Evolutionary conservation across 2,329 filamentous ascomycete genomes (phyloP), one percentile per base, ranked within the genome.

Genomic region (Colletotrichum godetiae): DNA sequence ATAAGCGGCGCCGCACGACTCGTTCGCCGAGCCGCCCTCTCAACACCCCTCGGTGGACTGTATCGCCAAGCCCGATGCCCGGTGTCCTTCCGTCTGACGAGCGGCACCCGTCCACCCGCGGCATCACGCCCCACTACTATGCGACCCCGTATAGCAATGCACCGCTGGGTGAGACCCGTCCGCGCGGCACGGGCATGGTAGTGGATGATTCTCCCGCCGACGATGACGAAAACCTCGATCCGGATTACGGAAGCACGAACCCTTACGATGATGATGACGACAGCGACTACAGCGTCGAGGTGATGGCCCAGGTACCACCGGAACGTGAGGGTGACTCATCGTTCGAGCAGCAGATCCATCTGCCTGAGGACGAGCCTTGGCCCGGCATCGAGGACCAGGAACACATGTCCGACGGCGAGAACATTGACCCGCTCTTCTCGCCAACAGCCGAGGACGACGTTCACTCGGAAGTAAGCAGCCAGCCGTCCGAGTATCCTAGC

Each of bases 111-210:
- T 81, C 78, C 71, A 78, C 80, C 66, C 81, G 86, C 37, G 81
- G 81, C 15, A 85, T 84, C 13, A 90, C 88, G 0, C 92, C 92
- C 0, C 91, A 91, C 75, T 91, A 91, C n/a, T 95, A 95, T 78
- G 92, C 92, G 3, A 95, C 93, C 0, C 93, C 93, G 0, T 87
- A 92, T 78, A 95, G 92, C 78, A 92, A 91, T 74, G 89, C 86
- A 4, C 86, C 89, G 0, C 80, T 82, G 10, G 80, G 85, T 13
- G 86, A 88, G 67, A 75, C 82, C 22, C 82, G 83, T 8, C 77
- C 77, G 3, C 75, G 75, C 24, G 72, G 63, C 5, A 66, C 55
- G n/a, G 72, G 56, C 22, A 66, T 29, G 8, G 46, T 35, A 60
- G 72, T 76, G 15, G 77, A 68, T 15, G 76, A 61, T 24, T 68